These are phyloP conservation scores for Pelargonium cotyledonis DNA, from an alignment of 441 rosid genomes.

Conservation along the genomic window DNA sequence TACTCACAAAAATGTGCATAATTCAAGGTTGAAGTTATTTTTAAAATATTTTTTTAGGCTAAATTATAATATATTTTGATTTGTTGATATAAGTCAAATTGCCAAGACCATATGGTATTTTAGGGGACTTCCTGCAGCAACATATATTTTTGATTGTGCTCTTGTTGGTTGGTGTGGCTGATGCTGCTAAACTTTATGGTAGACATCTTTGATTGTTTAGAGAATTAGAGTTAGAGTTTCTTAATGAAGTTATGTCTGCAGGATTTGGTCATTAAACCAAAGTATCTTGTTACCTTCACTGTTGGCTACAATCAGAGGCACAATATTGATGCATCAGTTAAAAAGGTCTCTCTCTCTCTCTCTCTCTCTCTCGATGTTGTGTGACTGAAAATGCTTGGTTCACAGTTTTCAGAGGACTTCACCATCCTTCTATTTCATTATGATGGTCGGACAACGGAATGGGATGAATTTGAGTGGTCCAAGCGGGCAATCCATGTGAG, in stretches of 20 bases:
- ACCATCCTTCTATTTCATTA: slow-evolving; percentile 89
- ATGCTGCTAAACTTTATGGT: neutral
- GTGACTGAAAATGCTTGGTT: slow-evolving; percentile 19
- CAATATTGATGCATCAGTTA: slow-evolving; percentile 83
- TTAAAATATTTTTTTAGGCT: neutral
- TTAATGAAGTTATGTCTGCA: slow-evolving; percentile 33
- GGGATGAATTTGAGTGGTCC: slow-evolving; percentile 99
- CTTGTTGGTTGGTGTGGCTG: neutral
- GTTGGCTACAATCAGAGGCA: slow-evolving; percentile 73
- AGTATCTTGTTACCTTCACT: slow-evolving; percentile 83
- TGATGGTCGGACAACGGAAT: slow-evolving; percentile 81
- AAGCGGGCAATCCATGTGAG: slow-evolving; percentile 89
- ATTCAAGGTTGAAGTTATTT: neutral
- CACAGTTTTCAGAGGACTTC: slow-evolving; percentile 86
- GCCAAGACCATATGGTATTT: neutral
- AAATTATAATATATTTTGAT: neutral
- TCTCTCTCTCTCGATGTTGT: neutral
- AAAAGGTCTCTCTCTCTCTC: slow-evolving; percentile 42
- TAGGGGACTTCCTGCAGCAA: too few species aligned
- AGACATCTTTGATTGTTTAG: neutral
- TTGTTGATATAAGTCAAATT: neutral
- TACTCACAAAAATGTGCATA: neutral
- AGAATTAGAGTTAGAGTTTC: neutral
- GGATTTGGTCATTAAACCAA: slow-evolving; percentile 66
- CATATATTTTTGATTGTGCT: neutral